Evolutionary conservation across 805 yeast genomes (phyloP).

Genomic region (Metschnikowia sp.): DNA sequence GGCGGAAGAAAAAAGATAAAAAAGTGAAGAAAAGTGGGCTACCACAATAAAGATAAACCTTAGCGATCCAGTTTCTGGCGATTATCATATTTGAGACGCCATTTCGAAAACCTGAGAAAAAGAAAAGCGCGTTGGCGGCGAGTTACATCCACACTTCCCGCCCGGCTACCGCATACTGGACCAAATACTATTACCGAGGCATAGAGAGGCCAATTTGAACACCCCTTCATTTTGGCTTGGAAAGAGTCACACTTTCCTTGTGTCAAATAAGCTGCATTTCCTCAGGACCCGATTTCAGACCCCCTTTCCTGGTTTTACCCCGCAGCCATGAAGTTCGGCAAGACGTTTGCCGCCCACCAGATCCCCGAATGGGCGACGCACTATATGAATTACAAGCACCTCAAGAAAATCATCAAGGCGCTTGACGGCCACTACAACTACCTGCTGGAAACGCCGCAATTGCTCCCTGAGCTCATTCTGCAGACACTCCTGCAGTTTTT

Average conservation of each 20-base stretch:
- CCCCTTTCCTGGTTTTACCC: not conserved
- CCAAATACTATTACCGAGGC: too few species aligned
- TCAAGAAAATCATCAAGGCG: slow-evolving; percentile 76
- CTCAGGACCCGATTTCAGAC: not conserved
- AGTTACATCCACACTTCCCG: too few species aligned
- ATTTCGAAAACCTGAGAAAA: not conserved
- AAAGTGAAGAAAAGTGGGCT: too few species aligned
- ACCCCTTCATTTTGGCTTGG: too few species aligned
- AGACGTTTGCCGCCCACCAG: slow-evolving; percentile 75
- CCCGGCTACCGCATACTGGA: too few species aligned
- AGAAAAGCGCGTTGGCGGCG: not conserved
- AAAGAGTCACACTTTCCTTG: not conserved
- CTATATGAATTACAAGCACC: slow-evolving; percentile 80
- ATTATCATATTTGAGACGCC: not conserved
- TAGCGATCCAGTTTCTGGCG: too few species aligned
- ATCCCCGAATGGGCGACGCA: slow-evolving; percentile 89
- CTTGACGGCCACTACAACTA: slow-evolving; percentile 45
- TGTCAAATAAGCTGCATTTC: not conserved
- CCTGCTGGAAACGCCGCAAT: slow-evolving; percentile 21
- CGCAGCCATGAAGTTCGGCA: slow-evolving; percentile 69
- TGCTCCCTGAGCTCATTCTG: slow-evolving; percentile 35
- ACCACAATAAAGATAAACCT: too few species aligned
- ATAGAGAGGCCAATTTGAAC: too few species aligned
- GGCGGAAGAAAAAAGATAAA: not conserved
- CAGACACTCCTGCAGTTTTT: slow-evolving; percentile 62